Base-by-base conservation (phyloP, 2,329 filamentous ascomycete species). In the Monosporascus sp. region DNA sequence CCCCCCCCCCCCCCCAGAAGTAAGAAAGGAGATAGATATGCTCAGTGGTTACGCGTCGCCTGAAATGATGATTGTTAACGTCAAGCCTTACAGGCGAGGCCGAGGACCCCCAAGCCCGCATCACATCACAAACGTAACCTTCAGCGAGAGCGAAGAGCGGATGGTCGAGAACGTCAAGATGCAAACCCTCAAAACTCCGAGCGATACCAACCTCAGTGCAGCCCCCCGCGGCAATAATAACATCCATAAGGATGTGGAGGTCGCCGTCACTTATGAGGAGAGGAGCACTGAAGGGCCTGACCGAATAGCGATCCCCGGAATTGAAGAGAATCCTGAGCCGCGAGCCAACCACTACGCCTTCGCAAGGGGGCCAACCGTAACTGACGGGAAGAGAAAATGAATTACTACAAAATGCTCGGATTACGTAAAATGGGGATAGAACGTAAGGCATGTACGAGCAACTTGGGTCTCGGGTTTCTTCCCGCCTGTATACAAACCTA, bases 151-250 rank as follows among this genome's bases (percentile, higher is more conserved):
- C 57, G 71, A 76, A 51, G 73, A 76, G 58, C 68, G 66, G 14
- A 77, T 78, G 17, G 67, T 79, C n/a, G 68, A 70, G 24, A 66
- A 72, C 38, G 65, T 74, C 4, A 74, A 73, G 54, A 68, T 76
- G 63, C 65, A 75, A 36, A 62, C 67, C 7, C 57, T 76, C 48
- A 66, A 64, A 41, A 52, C 57, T 1, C 61, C 56, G 36, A 60
- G 58, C 7, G 59, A 55, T 20, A 53, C 58, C 17, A 54, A 52
- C 20, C 41, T 54, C 36, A 57, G 47, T 9, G 55, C 53, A 19
- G 53, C 45, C 6, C 53, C 60, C 0, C 11, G 60, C 0, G 64
- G 59, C 16, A 67, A 67, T 3, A 76, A 76, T 34, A 55, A 75
- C 22, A 70, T 76, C n/a, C 74, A 69, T 0, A 76, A 71, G 48